These are phyloP conservation scores for Pseudocercospora pini-densiflorae DNA, from an alignment of 2,329 filamentous ascomycete genomes.

Conservation along the genomic window DNA sequence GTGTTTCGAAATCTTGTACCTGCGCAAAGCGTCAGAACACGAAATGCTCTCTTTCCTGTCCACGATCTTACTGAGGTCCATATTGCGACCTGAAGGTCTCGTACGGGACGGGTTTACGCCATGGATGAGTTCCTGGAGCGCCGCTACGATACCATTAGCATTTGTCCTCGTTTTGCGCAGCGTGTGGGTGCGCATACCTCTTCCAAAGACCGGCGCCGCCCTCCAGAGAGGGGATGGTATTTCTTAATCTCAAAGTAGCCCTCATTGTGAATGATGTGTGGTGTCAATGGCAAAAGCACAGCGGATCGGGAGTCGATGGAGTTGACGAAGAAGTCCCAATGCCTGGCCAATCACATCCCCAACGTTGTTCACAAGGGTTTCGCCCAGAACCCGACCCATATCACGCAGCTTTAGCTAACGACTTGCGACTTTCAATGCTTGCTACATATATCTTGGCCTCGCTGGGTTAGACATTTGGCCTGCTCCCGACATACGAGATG, in stretches of 20 bases:
- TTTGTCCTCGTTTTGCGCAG: neutral
- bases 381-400: neutral
- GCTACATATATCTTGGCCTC: neutral
- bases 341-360: neutral
- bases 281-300: constrained; percentile 17
- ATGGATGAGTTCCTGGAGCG: constrained; percentile 37
- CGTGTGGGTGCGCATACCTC: neutral
- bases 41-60: neutral
- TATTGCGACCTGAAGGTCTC: constrained; percentile 61
- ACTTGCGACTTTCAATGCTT: no score
- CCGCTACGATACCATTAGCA: constrained; percentile 3
- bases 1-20: constrained; percentile 55
- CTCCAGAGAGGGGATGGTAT: constrained; percentile 19
- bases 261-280: constrained; percentile 33
- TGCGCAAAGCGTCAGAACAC: constrained; percentile 35
- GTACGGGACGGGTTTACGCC: constrained; percentile 45
- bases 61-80: constrained; percentile 59
- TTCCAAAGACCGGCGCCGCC: constrained; percentile 22
- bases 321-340: neutral
- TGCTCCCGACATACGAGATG: constrained; percentile 34
- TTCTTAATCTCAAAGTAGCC: constrained; percentile 35
- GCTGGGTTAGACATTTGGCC: neutral
- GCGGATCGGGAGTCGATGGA: neutral
- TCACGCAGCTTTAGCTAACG: neutral
- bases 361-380: neutral